Conservation (phyloP, 1,139 yeast genomes). For the Ogataea hybrid region DNA sequence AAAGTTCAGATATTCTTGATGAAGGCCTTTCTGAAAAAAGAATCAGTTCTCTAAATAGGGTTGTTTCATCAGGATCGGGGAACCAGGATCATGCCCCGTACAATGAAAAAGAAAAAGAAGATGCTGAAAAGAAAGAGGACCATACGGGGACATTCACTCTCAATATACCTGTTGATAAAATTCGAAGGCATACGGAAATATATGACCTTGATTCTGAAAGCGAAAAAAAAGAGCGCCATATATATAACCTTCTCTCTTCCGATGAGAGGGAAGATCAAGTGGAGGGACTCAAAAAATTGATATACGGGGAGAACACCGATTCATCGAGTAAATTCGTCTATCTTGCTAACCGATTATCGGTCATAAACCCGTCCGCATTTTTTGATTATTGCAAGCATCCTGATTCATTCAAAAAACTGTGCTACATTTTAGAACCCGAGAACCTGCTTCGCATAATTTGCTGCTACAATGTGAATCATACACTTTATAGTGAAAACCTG, state of each 20-base stretch:
- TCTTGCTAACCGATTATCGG: conserved; percentile 25
- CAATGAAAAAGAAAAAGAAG: conserved; percentile 15
- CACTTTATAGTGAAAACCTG: too few species aligned
- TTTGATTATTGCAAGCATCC: conserved; percentile 22
- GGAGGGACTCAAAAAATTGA: conserved; percentile 17
- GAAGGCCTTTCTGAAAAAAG: neutral
- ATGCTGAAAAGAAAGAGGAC: conserved; percentile 23
- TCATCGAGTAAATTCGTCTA: conserved; percentile 23
- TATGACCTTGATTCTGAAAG: conserved; percentile 13
- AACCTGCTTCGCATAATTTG: conserved; percentile 29
- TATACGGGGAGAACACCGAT: conserved; percentile 6
- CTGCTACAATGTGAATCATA: conserved; percentile 11
- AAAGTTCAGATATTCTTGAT: neutral
- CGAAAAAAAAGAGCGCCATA: conserved; percentile 17
- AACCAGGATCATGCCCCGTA: neutral
- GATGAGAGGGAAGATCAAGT: conserved; percentile 20
- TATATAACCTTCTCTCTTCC: conserved; percentile 25
- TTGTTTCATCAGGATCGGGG: conserved; percentile 8
- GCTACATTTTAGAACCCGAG: conserved; percentile 24
- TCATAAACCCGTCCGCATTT: conserved; percentile 23
- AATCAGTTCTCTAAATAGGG: conserved; percentile 3
- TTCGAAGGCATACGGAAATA: conserved; percentile 1
- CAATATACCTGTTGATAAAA: conserved; percentile 13
- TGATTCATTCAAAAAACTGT: conserved; percentile 10
- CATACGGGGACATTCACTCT: conserved; percentile 22